Conservation (phyloP, 2,329 filamentous ascomycete species). For the Scedosporium dehoogii region DNA sequence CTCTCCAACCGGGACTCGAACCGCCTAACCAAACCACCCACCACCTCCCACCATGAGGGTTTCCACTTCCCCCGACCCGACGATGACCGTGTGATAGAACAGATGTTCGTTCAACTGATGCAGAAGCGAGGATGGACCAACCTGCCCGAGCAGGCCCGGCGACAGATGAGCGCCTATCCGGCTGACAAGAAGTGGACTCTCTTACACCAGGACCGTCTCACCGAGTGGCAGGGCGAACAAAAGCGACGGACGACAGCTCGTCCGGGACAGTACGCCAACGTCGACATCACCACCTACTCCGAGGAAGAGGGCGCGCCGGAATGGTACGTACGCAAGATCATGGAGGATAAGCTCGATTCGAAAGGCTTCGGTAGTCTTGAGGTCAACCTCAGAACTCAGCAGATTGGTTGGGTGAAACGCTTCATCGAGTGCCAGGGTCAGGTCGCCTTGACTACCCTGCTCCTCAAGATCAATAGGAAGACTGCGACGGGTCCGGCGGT, state of each 20-base stretch:
- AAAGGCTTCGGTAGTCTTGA: conserved; percentile 90
- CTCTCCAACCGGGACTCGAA: conserved; percentile 44
- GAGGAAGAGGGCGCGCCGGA: conserved; percentile 95
- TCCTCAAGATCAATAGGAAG: conserved; percentile 87
- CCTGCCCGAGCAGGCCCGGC: conserved; percentile 82
- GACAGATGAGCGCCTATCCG: conserved; percentile 95
- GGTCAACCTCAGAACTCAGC: conserved; percentile 90
- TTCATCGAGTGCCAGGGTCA: conserved; percentile 98
- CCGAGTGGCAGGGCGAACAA: conserved; percentile 90
- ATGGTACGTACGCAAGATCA: conserved; percentile 94
- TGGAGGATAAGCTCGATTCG: conserved; percentile 87
- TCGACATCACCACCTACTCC: conserved; percentile 64
- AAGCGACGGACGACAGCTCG: conserved; percentile 71
- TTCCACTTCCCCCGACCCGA: conserved; percentile 62
- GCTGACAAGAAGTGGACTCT: conserved; percentile 95
- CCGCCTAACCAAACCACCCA: conserved; percentile 44
- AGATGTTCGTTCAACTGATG: conserved; percentile 90
- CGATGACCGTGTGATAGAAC: conserved; percentile 76
- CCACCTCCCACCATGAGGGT: conserved; percentile 30
- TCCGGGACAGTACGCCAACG: conserved; percentile 58
- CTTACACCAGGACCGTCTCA: conserved; percentile 87
- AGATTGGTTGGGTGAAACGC: conserved; percentile 92
- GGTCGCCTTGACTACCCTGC: conserved; percentile 86
- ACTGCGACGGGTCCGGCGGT: conserved; percentile 63
- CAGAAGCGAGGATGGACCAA: conserved; percentile 97